phyloP scores from a whole-genome alignment of 1,284 basidiomycete species.

The Stygiomarasmius scandens region DNA sequence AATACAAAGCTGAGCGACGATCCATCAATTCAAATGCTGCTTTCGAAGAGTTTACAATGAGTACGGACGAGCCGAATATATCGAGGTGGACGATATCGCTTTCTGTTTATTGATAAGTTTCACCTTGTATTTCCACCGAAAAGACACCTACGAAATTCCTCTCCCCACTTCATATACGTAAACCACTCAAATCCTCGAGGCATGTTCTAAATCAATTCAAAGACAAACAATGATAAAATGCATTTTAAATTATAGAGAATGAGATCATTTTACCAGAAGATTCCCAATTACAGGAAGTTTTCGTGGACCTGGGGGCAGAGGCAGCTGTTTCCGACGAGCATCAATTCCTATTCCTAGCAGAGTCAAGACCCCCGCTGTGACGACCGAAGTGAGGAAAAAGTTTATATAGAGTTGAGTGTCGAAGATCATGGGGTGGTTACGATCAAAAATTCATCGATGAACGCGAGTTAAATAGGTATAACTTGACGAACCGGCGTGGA shows the following conservation, averaged over 20 bases:
- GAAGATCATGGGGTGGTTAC: too few species aligned
- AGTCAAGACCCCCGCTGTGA: too few species aligned
- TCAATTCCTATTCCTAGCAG: too few species aligned
- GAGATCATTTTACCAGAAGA: constrained; percentile 8
- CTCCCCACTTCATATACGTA: constrained; percentile 4
- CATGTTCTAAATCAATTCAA: not conserved
- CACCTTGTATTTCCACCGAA: too few species aligned
- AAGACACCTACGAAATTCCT: not conserved
- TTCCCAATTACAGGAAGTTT: constrained; percentile 29
- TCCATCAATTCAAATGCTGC: constrained; percentile 15
- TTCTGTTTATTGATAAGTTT: not conserved
- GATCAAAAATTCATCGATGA: too few species aligned
- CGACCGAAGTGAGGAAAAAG: too few species aligned
- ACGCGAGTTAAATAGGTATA: too few species aligned
- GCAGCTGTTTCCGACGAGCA: not conserved
- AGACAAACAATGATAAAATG: not conserved
- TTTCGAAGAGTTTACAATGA: constrained; percentile 24
- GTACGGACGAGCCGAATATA: constrained; percentile 20
- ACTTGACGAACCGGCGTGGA: too few species aligned
- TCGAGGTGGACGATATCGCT: constrained; percentile 25
- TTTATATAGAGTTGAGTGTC: too few species aligned
- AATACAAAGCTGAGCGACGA: constrained; percentile 16
- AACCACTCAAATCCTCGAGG: constrained; percentile 4
- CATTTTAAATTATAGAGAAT: too few species aligned
- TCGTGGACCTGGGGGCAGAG: constrained; percentile 30